phyloP scores from a whole-genome alignment of 169 alveolate genomes.

The Eimeria necatrix region DNA sequence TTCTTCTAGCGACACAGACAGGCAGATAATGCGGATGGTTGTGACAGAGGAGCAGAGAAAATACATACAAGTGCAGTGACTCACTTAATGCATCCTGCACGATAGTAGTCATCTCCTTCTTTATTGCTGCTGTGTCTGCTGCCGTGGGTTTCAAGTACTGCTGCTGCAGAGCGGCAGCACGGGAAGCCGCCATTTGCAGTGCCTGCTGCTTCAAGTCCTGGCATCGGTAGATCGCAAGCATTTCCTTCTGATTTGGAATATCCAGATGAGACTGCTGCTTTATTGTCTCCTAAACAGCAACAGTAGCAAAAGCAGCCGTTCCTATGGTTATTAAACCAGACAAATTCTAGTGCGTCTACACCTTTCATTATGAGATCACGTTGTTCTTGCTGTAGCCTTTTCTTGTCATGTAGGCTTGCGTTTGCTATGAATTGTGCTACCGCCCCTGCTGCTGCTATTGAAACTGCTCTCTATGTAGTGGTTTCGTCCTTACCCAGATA shows the following conservation, averaged over 20 bases:
- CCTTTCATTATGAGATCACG: too few relatives aligned
- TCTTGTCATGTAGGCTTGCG: too few relatives aligned
- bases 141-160: slow-evolving; percentile 16
- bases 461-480: neutral
- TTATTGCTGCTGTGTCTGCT: slow-evolving; percentile 29
- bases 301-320: neutral
- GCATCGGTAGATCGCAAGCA: slow-evolving; percentile 91
- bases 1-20: neutral
- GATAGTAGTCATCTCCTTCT: neutral
- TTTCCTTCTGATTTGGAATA: slow-evolving; percentile 92
- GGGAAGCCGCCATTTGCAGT: slow-evolving; percentile 75
- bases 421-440: too few relatives aligned
- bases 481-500: slow-evolving; percentile 78
- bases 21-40: neutral
- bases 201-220: slow-evolving; percentile 89
- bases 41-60: neutral
- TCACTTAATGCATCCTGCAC: neutral
- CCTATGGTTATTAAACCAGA: too few relatives aligned
- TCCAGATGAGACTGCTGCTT: slow-evolving; percentile 91
- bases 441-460: neutral
- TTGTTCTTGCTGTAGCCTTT: too few relatives aligned
- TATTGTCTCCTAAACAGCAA: slow-evolving; percentile 85
- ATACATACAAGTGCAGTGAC: neutral
- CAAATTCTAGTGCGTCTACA: too few relatives aligned
- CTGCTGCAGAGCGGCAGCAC: slow-evolving; percentile 46